Percentiles rank a stretch among this genome's conserved stretches.
These are phyloP conservation scores for Pseudogymnoascus sp. DNA, from an alignment of 2,329 filamentous ascomycete species.

Conservation along the genomic window DNA sequence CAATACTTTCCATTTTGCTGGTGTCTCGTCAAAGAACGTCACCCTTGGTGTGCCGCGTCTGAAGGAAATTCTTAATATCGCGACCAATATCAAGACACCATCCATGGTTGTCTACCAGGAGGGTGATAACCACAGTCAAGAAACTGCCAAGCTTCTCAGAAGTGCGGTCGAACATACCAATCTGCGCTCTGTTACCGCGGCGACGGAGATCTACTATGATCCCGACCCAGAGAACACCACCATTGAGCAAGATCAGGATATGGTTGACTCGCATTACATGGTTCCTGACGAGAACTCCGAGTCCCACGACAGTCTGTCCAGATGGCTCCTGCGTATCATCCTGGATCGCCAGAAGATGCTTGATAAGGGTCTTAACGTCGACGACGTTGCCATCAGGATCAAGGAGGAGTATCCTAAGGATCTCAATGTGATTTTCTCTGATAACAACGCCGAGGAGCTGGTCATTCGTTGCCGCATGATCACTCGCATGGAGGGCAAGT, in stretches of 20 bases:
- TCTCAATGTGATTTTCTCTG: slow-evolving; percentile 89
- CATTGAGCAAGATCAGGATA: slow-evolving; percentile 80
- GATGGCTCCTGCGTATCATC: slow-evolving; percentile 90
- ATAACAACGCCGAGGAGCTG: slow-evolving; percentile 94
- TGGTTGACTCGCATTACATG: slow-evolving; percentile 95
- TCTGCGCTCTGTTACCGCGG: slow-evolving; percentile 79
- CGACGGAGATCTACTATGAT: slow-evolving; percentile 96
- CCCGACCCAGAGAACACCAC: slow-evolving; percentile 79
- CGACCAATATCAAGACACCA: slow-evolving; percentile 96
- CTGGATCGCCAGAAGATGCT: slow-evolving; percentile 90
- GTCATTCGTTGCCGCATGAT: slow-evolving; percentile 88
- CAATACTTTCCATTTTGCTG: slow-evolving; percentile 99
- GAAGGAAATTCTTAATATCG: slow-evolving; percentile 98
- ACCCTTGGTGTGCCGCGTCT: slow-evolving; percentile 97
- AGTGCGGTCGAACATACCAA: slow-evolving; percentile 92
- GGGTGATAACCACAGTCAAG: slow-evolving; percentile 56
- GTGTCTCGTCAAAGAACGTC: slow-evolving; percentile 99
- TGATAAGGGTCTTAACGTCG: slow-evolving; percentile 85
- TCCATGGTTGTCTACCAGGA: slow-evolving; percentile 89
- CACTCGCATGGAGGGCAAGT: slow-evolving; percentile 59
- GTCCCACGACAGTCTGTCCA: slow-evolving; percentile 66
- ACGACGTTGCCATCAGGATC: slow-evolving; percentile 83
- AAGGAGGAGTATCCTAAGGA: slow-evolving; percentile 81
- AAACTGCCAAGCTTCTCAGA: slow-evolving; percentile 75
- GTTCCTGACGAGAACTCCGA: slow-evolving; percentile 69